Evolutionary conservation across 306 rosid species (phyloP).

Genomic region (Glycine latifolia): DNA sequence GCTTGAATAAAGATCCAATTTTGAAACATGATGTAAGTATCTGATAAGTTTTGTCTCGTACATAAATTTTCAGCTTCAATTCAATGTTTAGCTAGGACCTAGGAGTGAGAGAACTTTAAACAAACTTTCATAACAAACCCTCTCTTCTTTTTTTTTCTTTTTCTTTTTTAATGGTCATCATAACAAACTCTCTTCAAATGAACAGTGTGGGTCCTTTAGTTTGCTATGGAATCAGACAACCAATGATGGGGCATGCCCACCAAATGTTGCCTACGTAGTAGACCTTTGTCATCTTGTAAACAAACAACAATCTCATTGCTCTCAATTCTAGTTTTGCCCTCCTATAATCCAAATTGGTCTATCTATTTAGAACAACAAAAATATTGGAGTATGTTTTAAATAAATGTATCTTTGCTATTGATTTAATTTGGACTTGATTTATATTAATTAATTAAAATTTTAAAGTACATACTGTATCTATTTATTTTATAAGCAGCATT

Average conservation of each 20-base stretch:
- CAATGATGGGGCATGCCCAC: constrained; percentile 41
- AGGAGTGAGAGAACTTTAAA: not conserved
- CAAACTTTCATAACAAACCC: not conserved
- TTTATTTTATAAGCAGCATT: not conserved
- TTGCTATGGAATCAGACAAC: constrained; percentile 34
- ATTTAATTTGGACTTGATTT: not conserved
- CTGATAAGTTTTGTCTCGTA: not conserved
- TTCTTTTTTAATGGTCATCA: not conserved
- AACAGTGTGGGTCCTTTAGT: constrained; percentile 18
- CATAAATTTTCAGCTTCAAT: not conserved
- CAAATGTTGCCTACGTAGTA: constrained; percentile 18
- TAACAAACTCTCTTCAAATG: not conserved
- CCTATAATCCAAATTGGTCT: not conserved
- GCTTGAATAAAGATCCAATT: not conserved
- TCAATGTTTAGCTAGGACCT: constrained; percentile 10
- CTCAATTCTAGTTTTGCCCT: not conserved
- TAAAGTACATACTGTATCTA: too few relatives aligned
- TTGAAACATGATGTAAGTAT: constrained; percentile 2
- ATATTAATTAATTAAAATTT: not conserved
- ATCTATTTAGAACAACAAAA: too few relatives aligned
- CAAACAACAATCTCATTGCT: constrained; percentile 9
- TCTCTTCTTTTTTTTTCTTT: not conserved
- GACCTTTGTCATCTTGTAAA: constrained; percentile 36
- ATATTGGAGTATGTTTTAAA: too few relatives aligned
- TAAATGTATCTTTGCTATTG: not conserved